Evolutionary conservation across 805 yeast genomes (phyloP), one percentile per base, ranked within the genome.

Genomic region (Saccharomycopsis malanga): DNA sequence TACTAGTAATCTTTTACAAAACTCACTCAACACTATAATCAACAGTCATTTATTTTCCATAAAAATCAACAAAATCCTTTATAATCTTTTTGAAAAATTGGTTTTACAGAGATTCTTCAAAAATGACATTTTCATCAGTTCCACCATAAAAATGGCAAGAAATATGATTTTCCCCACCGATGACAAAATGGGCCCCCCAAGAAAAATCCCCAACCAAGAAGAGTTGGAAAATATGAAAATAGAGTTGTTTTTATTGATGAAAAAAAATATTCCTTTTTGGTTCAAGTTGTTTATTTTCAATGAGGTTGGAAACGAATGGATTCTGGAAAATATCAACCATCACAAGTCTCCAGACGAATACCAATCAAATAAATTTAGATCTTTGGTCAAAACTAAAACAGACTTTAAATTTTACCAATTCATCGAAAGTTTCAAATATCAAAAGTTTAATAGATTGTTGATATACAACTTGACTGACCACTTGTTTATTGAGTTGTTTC

Each of bases 131-230:
- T 51, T 58, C 7, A 47, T 58, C 10, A 55, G 57, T 1, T 45
- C 45, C 2, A 39, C 60, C 3, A 24, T 72, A 4, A 54, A 54
- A n/a, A 53, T 56, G 12, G 52, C 66, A 2, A 58, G 79, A 44
- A 58, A 60, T 25, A 57, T 61, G 25, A 52, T 74, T n/a, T 75
- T 74, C 49, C 79, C 80, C 2, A 60, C 59, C 22, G 77, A 75
- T 56, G 72, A 68, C 14, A 57, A 58, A n/a, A 68, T 76, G 72
- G 79, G 79, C 0, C 73, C 74, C 3, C 65, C 73, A 3, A 56
- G 72, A 20, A 55, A 61, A 2, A 60, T 64, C n/a, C 78, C 80
- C 1, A 57, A 60, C 9, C 62, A 58, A 0, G 65, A 59, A 20
- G 74, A 72, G 49, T 67, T 68, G 46, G 61, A 58, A 24, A 53